Evolutionary conservation across 768 basidiomycete genomes (phyloP), one percentile per base, ranked within the genome.

Genomic region (Lactarius pseudohatsudake): DNA sequence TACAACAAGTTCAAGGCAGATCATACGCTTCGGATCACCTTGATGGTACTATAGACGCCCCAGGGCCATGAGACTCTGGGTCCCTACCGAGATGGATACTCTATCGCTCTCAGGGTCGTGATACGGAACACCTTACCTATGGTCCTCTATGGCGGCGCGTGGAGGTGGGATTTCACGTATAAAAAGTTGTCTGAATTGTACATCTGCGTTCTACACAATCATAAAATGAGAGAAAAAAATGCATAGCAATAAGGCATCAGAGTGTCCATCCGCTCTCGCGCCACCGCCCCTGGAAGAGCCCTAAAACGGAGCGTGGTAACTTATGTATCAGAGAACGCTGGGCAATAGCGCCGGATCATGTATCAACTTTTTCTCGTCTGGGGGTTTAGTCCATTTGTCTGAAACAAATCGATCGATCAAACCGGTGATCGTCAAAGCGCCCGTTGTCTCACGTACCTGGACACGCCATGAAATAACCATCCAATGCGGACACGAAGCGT

Each of bases 391-490:
- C 78, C 78, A 79, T 68, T 78, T 79, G 60, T 79, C 78, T 78
- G 28, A 47, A 40, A 40, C n/a, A 6, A 41, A 53, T 11, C 36
- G 36, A 38, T 6, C 54, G 36, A 59, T 54, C 30, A 59, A 50
- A 26, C 34, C 34, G 53, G 22, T 15, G 45, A 22, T 20, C 2
- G 11, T 5, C 11, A n/a, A 16, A n/a, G 36, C 22, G 32, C 30
- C 5, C 32, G 11, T 41, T 34, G 34, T 16, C 9, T 71, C 76
- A 41, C 78, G 45, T 61, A 89, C 88, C 90, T 69, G 89, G 90
- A 76, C 89, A 91, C 36, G 88, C 86, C 18, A 90, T 73, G 72
- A 92, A 92, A 74, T 94, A 94, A 11, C 83, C 79, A 60, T 90
- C 86, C 65, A 94, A 77, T 4, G 91, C 85, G 62, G 76, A 84